phyloP scores from a whole-genome alignment of 228 moss, liverwort and hornwort genomes.

The Sphagnum fallax region DNA sequence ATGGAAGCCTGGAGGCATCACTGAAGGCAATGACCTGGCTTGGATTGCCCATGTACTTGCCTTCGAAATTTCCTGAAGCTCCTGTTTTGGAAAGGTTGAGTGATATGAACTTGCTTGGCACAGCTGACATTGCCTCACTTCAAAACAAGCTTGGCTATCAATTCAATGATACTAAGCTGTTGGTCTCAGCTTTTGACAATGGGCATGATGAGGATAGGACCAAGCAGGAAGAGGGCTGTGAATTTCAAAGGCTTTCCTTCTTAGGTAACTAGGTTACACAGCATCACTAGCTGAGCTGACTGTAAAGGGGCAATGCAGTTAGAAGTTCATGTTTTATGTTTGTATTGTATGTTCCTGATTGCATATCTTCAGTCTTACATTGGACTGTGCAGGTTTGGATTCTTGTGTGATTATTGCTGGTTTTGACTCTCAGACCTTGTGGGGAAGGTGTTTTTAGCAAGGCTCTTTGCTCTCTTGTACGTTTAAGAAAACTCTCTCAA shows the following conservation, averaged over 20 bases:
- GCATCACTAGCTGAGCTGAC: too few relatives aligned
- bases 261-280: conserved; percentile 19
- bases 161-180: conserved; percentile 34
- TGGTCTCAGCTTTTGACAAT: conserved; percentile 48
- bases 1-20: conserved; percentile 41
- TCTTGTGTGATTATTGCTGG: too few relatives aligned
- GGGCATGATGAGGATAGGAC: conserved; percentile 18
- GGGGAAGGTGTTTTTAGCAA: too few relatives aligned
- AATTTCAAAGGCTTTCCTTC: conserved; percentile 57
- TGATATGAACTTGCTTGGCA: conserved; percentile 6
- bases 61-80: conserved; percentile 19
- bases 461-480: too few relatives aligned
- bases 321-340: too few relatives aligned
- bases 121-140: conserved; percentile 27
- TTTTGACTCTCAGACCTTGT: too few relatives aligned
- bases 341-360: too few relatives aligned
- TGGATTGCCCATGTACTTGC: conserved; percentile 52
- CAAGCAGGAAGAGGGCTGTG: conserved; percentile 12
- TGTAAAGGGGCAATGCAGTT: too few relatives aligned
- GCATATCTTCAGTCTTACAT: too few relatives aligned
- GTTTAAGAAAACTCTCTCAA: too few relatives aligned
- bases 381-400: too few relatives aligned
- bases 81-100: conserved; percentile 13
- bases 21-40: conserved; percentile 63
- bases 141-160: conserved; percentile 54